Evolutionary conservation across 441 rosid genomes (phyloP), one percentile per base, ranked within the genome.

Genomic region (Pelargonium australe): DNA sequence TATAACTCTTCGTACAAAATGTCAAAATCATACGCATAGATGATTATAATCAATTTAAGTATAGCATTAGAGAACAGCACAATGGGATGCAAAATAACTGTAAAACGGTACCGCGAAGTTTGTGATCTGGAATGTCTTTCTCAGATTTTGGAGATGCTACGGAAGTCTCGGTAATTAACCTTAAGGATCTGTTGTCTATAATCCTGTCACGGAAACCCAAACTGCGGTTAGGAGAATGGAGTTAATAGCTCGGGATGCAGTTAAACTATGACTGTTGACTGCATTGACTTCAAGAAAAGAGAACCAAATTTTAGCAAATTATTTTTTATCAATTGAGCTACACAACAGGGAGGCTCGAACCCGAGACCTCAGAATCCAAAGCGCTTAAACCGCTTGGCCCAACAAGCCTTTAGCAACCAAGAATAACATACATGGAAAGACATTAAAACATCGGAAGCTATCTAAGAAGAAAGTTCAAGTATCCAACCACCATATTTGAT

Each of bases 101-200:
- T 53, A 75, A 70, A 72, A 68, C 68, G 61, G 43, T 83, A 91
- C 97, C 99, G 3, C 92, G 94, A 75, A 89, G 92, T 69, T 74
- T 74, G 70, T 75, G 80, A 76, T 92, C 95, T 43, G 79, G 14
- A 66, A 28, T 44, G 14, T 80, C 97, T 81, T 70, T 85, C 58
- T 85, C 87, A 62, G 85, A 72, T 80, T 81, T 85, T 67, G 95
- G 90, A 69, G 86, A 78, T 72, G 84, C 81, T 64, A 83, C 88
- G 40, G 88, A 87, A 17, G 85, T 7, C 66, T 85, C 93, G 17
- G 95, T 86, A 70, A 95, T 92, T 84, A 95, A 81, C 82, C 85
- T 86, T 76, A 95, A 73, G 4, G 98, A 79, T 82, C 79, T 89
- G 82, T 87, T 90, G 80, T 95, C 98, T 78, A 95, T 89, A 51